These are phyloP conservation scores for Agrostemma githago DNA, from an alignment of 148 eudicot species.

Conservation along the genomic window DNA sequence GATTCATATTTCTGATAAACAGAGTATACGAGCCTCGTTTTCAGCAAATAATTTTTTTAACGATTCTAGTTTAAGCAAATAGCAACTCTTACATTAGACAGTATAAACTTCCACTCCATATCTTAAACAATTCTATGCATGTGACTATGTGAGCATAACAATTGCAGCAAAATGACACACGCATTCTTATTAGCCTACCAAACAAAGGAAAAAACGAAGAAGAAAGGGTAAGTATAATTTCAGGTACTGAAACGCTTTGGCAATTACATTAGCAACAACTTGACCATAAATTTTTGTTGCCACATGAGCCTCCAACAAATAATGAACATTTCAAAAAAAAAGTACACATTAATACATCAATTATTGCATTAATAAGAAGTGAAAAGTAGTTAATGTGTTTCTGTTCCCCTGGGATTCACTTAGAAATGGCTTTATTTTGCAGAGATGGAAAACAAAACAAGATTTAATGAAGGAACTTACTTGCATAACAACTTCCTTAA, in stretches of 20 bases:
- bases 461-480: constrained; percentile 35
- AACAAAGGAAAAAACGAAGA: neutral
- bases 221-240: neutral
- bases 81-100: neutral
- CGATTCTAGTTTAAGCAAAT: neutral
- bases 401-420: neutral
- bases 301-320: constrained; percentile 8
- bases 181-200: neutral
- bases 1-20: neutral
- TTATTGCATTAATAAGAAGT: neutral
- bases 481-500: constrained; percentile 85
- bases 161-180: neutral
- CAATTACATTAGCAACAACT: neutral
- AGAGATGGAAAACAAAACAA: neutral
- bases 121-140: neutral
- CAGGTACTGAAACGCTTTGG: neutral
- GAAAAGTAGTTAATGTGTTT: neutral
- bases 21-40: neutral
- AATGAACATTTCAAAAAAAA: neutral
- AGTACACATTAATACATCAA: neutral
- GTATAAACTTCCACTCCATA: neutral
- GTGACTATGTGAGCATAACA: neutral
- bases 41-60: neutral
- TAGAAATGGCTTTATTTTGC: neutral
- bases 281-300: neutral